A percentile compares a stretch with the other conserved stretches of the same genome.
Conservation (phyloP, 1,139 yeast genomes). For the Geotrichum australiense region DNA sequence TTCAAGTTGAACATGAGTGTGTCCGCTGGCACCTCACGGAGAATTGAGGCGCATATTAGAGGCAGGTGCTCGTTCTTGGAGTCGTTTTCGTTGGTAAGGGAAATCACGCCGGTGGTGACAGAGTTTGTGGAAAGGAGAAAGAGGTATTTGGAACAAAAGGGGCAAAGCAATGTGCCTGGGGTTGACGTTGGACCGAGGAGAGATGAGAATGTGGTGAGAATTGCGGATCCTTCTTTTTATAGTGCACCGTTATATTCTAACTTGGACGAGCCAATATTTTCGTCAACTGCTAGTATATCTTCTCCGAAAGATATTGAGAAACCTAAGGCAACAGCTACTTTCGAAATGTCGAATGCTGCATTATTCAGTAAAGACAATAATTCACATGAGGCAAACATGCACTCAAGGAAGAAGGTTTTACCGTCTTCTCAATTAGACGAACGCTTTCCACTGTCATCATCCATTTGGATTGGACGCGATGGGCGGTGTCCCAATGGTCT, state of each 20-base stretch:
- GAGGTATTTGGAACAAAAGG: conserved; percentile 4
- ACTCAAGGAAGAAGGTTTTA: not conserved
- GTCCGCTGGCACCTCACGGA: conserved; percentile 1
- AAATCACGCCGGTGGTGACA: not conserved
- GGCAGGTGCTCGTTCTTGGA: not conserved
- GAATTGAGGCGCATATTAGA: conserved; percentile 12
- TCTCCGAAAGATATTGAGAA: not conserved
- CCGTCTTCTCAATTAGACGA: not conserved
- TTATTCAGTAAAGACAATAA: too few species aligned
- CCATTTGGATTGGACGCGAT: not conserved
- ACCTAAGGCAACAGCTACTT: not conserved
- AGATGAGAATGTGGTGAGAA: conserved; percentile 5
- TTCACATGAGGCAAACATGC: not conserved
- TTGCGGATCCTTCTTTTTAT: conserved; percentile 3
- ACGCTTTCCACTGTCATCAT: not conserved
- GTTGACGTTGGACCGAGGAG: conserved; percentile 1
- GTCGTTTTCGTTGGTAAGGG: not conserved
- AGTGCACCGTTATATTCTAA: not conserved
- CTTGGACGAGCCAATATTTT: not conserved
- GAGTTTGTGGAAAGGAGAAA: conserved; percentile 6
- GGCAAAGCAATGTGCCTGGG: conserved; percentile 6
- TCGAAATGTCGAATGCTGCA: too few species aligned
- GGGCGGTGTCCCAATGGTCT: conserved; percentile 11
- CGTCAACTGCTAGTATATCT: too few species aligned
- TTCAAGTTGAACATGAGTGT: not conserved